A percentile compares a stretch with the other conserved stretches of the same genome.
Conservation (phyloP, 1,284 basidiomycete genomes). For the Ceratobasidium sp. region DNA sequence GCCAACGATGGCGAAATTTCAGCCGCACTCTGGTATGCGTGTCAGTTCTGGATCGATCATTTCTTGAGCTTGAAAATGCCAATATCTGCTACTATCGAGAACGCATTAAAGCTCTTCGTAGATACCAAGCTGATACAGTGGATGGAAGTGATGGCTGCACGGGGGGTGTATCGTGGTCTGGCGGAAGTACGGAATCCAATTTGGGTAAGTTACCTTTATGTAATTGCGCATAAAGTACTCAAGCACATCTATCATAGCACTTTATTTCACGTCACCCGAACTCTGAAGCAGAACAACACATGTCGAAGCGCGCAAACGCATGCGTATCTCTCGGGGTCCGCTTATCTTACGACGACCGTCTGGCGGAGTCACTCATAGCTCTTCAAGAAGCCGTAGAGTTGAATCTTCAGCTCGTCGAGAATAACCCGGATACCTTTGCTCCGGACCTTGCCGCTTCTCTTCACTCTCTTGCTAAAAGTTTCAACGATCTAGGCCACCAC, state of each 20-base stretch:
- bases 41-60: conserved; percentile 35
- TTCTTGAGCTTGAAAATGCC: not conserved
- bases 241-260: not conserved
- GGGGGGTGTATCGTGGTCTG: not conserved
- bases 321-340: not conserved
- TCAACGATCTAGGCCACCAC: not conserved
- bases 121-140: not conserved
- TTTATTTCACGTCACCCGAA: no score
- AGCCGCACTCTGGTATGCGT: conserved; percentile 18
- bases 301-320: not conserved
- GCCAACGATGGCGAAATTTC: not conserved
- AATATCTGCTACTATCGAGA: not conserved
- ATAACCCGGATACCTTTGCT: not conserved
- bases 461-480: not conserved
- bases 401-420: not conserved
- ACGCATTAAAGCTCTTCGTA: not conserved
- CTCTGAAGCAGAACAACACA: no score
- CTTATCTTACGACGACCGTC: not conserved
- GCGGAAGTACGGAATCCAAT: not conserved
- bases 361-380: not conserved
- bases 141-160: conserved; percentile 7
- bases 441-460: not conserved
- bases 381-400: not conserved
- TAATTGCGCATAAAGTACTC: not conserved
- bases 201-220: not conserved